A percentile compares a stretch with the other conserved stretches of the same genome.
phyloP scores from a whole-genome alignment of 2,329 filamentous ascomycete genomes.

The Neoascochyta sp. region DNA sequence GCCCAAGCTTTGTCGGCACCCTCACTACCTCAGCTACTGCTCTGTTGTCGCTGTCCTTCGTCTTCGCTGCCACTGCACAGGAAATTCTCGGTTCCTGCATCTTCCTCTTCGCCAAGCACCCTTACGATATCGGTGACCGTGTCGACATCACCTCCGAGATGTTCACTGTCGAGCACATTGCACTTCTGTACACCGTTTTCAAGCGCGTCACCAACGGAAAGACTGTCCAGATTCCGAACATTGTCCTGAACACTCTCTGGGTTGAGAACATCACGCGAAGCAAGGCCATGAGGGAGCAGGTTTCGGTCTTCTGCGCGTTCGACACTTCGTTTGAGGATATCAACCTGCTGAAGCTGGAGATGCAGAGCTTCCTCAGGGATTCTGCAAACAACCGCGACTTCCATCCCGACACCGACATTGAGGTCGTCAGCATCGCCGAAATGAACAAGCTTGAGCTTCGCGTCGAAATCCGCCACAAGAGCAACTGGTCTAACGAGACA shows the following conservation, averaged over 20 bases:
- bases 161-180: constrained; percentile 88
- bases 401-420: constrained; percentile 75
- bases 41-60: constrained; percentile 91
- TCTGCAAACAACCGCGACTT: constrained; percentile 90
- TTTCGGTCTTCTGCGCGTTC: constrained; percentile 76
- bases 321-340: constrained; percentile 88
- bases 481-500: constrained; percentile 63
- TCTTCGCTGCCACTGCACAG: constrained; percentile 87
- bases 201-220: constrained; percentile 78
- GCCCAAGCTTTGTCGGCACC: constrained; percentile 77
- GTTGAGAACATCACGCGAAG: constrained; percentile 91
- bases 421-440: constrained; percentile 73
- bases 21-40: constrained; percentile 88
- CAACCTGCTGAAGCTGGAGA: constrained; percentile 76
- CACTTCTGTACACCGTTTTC: constrained; percentile 89
- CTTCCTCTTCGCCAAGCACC: constrained; percentile 98
- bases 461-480: constrained; percentile 83
- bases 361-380: constrained; percentile 77
- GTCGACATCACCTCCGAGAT: constrained; percentile 72
- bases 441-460: constrained; percentile 84
- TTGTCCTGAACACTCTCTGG: constrained; percentile 86
- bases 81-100: constrained; percentile 98
- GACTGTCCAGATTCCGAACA: constrained; percentile 80
- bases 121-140: constrained; percentile 91
- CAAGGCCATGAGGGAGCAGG: constrained; percentile 83